A percentile compares a stretch with the other conserved stretches of the same genome.
phyloP scores from a whole-genome alignment of 495 filamentous ascomycete genomes.

The Hypomontagnella monticulosa region DNA sequence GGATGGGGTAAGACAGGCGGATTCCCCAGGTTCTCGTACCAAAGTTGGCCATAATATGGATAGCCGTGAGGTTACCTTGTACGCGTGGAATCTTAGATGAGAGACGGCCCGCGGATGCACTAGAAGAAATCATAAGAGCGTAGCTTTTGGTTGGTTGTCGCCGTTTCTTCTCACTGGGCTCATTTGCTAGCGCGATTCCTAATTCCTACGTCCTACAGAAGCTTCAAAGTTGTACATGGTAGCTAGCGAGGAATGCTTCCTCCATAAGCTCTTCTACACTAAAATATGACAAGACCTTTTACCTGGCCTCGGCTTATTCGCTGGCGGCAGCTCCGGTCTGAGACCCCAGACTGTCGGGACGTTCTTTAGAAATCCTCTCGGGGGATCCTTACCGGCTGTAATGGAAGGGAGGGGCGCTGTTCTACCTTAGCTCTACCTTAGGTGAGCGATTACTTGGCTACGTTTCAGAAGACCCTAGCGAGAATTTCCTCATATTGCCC shows the following conservation, averaged over 20 bases:
- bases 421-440: conserved; percentile 17
- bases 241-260: conserved; percentile 4
- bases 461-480: conserved; percentile 39
- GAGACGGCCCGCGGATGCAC: conserved; percentile 19
- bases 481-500: conserved; percentile 25
- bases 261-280: background rate
- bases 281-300: conserved; percentile 21
- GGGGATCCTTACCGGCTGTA: conserved; percentile 19
- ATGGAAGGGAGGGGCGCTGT: conserved; percentile 8
- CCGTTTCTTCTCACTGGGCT: conserved; percentile 14
- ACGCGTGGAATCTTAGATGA: conserved; percentile 31
- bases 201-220: background rate
- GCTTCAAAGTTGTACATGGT: background rate
- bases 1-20: conserved; percentile 9
- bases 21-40: conserved; percentile 28
- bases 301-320: conserved; percentile 18
- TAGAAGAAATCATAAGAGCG: conserved; percentile 16
- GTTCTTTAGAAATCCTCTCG: conserved; percentile 24
- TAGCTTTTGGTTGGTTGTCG: conserved; percentile 9
- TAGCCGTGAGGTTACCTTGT: conserved; percentile 6
- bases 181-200: conserved; percentile 20
- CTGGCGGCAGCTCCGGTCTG: conserved; percentile 19
- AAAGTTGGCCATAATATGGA: conserved; percentile 14
- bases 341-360: conserved; percentile 35
- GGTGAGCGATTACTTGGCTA: conserved; percentile 14